phyloP scores from a whole-genome alignment of 805 yeast genomes.

The Naumovozyma dairenensis region DNA sequence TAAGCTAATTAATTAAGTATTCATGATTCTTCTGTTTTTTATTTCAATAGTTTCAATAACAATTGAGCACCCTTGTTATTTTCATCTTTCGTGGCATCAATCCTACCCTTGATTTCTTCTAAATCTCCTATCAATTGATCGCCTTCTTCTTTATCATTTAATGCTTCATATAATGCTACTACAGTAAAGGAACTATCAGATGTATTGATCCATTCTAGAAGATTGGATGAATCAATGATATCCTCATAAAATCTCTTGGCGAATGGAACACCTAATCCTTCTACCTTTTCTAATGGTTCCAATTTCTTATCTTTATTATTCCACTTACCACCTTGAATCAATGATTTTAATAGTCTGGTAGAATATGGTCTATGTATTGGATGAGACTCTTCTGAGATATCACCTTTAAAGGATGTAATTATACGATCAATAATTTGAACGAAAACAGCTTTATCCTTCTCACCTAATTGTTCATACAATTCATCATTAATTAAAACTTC shows the following conservation, averaged over 20 bases:
- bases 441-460: slow-evolving; percentile 30
- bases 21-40: slow-evolving; percentile 1
- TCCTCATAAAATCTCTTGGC: slow-evolving; percentile 45
- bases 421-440: slow-evolving; percentile 46
- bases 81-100: slow-evolving; percentile 25
- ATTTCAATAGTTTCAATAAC: slow-evolving; percentile 32
- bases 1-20: too few species aligned
- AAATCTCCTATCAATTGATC: slow-evolving; percentile 44
- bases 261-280: slow-evolving; percentile 48
- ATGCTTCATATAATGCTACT: slow-evolving; percentile 66
- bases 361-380: slow-evolving; percentile 63
- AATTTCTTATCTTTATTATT: slow-evolving; percentile 50
- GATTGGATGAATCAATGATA: slow-evolving; percentile 41
- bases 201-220: slow-evolving; percentile 59
- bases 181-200: slow-evolving; percentile 70
- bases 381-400: slow-evolving; percentile 56
- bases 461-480: slow-evolving; percentile 30
- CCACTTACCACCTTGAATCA: slow-evolving; percentile 83
- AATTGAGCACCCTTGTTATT: slow-evolving; percentile 62
- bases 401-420: slow-evolving; percentile 53
- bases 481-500: slow-evolving; percentile 60
- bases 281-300: slow-evolving; percentile 34
- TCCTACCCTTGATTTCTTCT: slow-evolving; percentile 38
- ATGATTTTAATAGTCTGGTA: slow-evolving; percentile 60
- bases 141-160: slow-evolving; percentile 37